Conservation (phyloP, 768 basidiomycete genomes). For the Lepiota subincarnata region DNA sequence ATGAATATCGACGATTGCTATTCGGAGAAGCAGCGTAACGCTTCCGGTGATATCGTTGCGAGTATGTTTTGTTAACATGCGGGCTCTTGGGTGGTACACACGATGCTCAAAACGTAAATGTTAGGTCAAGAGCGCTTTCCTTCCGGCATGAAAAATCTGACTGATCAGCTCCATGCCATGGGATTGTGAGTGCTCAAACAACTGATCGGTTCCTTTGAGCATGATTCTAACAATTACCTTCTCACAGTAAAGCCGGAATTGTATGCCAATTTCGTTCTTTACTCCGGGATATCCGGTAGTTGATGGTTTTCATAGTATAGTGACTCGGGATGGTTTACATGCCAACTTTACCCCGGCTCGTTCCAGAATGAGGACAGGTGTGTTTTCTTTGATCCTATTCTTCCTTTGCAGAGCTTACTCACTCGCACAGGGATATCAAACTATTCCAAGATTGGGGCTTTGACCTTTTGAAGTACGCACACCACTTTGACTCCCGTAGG, state of each 20-base stretch:
- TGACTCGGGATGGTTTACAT: slow-evolving; percentile 68
- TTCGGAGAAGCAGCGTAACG: slow-evolving; percentile 50
- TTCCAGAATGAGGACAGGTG: slow-evolving; percentile 58
- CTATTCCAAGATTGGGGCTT: slow-evolving; percentile 65
- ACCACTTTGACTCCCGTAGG: background rate
- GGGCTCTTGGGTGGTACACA: too few relatives aligned
- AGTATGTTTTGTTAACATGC: slow-evolving; percentile 28
- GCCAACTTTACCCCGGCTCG: slow-evolving; percentile 60
- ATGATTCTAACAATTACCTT: background rate
- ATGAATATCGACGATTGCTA: slow-evolving; percentile 67
- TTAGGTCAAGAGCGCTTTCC: slow-evolving; percentile 51
- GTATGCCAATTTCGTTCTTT: slow-evolving; percentile 29
- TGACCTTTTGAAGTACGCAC: slow-evolving; percentile 24
- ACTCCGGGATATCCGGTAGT: background rate
- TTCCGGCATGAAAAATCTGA: slow-evolving; percentile 54
- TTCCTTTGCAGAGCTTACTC: too few relatives aligned
- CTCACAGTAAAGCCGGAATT: slow-evolving; percentile 53
- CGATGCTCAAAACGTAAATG: background rate
- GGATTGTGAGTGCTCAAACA: slow-evolving; percentile 44
- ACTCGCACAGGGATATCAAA: slow-evolving; percentile 42
- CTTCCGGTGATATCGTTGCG: slow-evolving; percentile 51
- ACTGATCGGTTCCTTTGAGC: background rate
- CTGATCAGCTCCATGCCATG: slow-evolving; percentile 49
- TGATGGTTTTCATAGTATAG: slow-evolving; percentile 43
- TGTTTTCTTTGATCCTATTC: background rate